phyloP scores from a whole-genome alignment of 192 early-diverging fungal genomes.

The Rhizoclosmatium sp. region DNA sequence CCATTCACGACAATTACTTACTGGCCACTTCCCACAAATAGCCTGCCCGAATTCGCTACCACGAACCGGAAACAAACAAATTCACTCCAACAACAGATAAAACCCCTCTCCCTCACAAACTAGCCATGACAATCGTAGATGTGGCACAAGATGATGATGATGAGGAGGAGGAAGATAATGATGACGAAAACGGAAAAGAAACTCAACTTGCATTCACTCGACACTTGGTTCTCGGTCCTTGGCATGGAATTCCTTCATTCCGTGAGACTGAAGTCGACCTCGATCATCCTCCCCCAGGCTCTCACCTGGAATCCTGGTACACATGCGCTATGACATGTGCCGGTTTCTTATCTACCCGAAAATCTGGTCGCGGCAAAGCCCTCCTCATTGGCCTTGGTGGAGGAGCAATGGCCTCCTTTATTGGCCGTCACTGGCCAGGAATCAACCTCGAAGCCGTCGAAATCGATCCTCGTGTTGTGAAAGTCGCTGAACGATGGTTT shows the following conservation, averaged over 20 bases:
- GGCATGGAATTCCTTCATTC: conserved; percentile 39
- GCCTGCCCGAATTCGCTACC: conserved; percentile 40
- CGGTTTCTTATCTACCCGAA: conserved; percentile 26
- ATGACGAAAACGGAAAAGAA: conserved; percentile 11
- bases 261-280: conserved; percentile 41
- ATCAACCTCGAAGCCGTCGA: conserved; percentile 36
- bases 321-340: conserved; percentile 35
- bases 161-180: conserved; percentile 34
- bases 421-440: conserved; percentile 33
- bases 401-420: conserved; percentile 36
- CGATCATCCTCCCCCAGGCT: conserved; percentile 37
- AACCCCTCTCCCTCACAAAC: conserved; percentile 36
- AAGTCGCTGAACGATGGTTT: conserved; percentile 41
- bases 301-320: conserved; percentile 43
- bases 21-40: background rate
- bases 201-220: conserved; percentile 30
- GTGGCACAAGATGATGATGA: conserved; percentile 43
- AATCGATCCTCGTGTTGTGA: conserved; percentile 28
- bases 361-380: conserved; percentile 27
- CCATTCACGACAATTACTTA: background rate
- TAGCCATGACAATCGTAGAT: conserved; percentile 40
- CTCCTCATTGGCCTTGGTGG: conserved; percentile 38
- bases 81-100: conserved; percentile 18
- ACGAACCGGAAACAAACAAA: conserved; percentile 35
- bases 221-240: conserved; percentile 41